phyloP scores from a whole-genome alignment of 1,139 yeast species.

The Yamadazyma trypodendri region DNA sequence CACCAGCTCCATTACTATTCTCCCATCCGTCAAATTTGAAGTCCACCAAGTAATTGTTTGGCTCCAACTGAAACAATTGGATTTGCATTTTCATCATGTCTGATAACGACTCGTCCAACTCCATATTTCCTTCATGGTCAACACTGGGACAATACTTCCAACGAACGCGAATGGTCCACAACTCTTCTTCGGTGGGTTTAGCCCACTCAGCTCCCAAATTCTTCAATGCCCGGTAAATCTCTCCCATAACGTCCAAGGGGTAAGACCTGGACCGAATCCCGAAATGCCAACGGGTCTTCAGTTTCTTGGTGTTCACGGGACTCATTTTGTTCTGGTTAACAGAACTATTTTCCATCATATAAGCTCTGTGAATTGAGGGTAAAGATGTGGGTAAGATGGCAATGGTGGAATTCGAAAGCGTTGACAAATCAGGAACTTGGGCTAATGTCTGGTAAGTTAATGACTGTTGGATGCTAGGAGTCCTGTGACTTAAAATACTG shows the following conservation, averaged over 20 bases:
- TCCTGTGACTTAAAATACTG: conserved; percentile 20
- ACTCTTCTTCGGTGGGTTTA: conserved; percentile 84
- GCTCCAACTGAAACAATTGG: conserved; percentile 92
- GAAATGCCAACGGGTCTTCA: conserved; percentile 97
- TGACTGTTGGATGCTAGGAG: conserved; percentile 49
- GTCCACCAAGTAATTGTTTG: conserved; percentile 92
- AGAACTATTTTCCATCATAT: conserved; percentile 63
- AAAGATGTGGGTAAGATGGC: conserved; percentile 91
- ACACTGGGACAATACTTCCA: conserved; percentile 74
- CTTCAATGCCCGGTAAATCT: conserved; percentile 89
- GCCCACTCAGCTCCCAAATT: conserved; percentile 98
- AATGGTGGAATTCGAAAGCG: conserved; percentile 64
- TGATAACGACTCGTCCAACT: conserved; percentile 14
- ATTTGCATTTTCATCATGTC: conserved; percentile 92
- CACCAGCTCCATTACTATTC: conserved; percentile 26
- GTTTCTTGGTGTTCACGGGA: conserved; percentile 78
- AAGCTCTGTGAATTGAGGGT: conserved; percentile 93
- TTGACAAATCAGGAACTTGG: conserved; percentile 49
- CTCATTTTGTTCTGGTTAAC: conserved; percentile 50
- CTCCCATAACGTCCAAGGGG: conserved; percentile 98
- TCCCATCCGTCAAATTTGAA: conserved; percentile 99
- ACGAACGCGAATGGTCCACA: conserved; percentile 96
- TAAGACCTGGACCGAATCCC: conserved; percentile 95
- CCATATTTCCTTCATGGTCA: conserved; percentile 18
- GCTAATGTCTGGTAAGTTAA: conserved; percentile 51